These are phyloP conservation scores for Thielaviopsis ethacetica DNA, from an alignment of 2,329 filamentous ascomycete species.

Conservation along the genomic window DNA sequence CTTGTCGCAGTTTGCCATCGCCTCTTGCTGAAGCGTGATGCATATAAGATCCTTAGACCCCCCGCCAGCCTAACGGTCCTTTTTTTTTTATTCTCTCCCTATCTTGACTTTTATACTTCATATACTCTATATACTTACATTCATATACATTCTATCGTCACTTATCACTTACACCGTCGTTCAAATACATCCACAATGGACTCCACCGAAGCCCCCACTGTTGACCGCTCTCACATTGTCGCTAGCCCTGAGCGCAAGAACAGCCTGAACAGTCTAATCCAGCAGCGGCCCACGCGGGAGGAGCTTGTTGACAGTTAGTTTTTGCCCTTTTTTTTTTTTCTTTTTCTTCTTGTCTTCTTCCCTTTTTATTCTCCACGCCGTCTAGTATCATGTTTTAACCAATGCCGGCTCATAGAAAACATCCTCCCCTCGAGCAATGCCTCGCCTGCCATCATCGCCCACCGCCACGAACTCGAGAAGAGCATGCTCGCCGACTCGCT, in stretches of 20 bases:
- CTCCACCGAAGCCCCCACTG: conserved; percentile 9
- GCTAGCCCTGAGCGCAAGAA: conserved; percentile 40
- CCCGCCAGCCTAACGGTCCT: too few species aligned
- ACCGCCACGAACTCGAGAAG: conserved; percentile 71
- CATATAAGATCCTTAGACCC: too few species aligned
- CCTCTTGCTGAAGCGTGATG: too few species aligned
- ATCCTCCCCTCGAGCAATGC: conserved; percentile 68
- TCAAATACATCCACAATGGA: not conserved
- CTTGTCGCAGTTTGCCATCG: too few species aligned
- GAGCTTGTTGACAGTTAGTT: conserved; percentile 47
- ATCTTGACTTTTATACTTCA: too few species aligned
- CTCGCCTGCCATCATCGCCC: conserved; percentile 62
- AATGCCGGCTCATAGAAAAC: conserved; percentile 41
- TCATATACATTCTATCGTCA: too few species aligned
- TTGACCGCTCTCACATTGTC: conserved; percentile 44
- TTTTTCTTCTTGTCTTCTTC: not conserved
- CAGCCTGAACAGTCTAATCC: conserved; percentile 56
- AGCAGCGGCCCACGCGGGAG: conserved; percentile 57
- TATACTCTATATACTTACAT: too few species aligned
- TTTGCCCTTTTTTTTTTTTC: not conserved
- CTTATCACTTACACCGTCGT: too few species aligned
- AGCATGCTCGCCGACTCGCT: conserved; percentile 77
- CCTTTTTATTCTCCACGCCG: not conserved
- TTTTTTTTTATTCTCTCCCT: too few species aligned
- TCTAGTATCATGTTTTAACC: not conserved